Conservation (phyloP, 129 eudicot genomes). For the carrot (Daucus carota) region DNA sequence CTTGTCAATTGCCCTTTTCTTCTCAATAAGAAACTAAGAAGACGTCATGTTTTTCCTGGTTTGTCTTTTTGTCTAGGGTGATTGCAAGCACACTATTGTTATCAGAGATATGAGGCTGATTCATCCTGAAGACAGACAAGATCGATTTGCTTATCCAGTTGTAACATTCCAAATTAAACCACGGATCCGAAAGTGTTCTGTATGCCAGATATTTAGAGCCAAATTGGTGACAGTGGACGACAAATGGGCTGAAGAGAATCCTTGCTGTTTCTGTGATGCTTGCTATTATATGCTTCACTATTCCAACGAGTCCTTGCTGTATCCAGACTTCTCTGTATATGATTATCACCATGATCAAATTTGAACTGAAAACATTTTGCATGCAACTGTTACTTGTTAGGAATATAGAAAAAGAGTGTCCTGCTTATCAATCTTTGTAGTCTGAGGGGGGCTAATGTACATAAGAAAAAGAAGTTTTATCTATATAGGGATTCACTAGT, state of each 20-base stretch:
- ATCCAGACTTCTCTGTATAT: slow-evolving; percentile 47
- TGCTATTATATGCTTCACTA: slow-evolving; percentile 94
- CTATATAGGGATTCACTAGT: neutral
- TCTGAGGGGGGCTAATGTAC: neutral
- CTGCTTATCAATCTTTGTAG: neutral
- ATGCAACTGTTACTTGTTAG: neutral
- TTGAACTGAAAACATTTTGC: neutral
- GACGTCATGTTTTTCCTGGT: neutral
- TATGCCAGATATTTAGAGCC: slow-evolving; percentile 67
- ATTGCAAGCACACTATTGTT: slow-evolving; percentile 71
- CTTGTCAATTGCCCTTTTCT: neutral
- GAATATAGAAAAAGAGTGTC: neutral
- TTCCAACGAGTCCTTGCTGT: slow-evolving; percentile 45
- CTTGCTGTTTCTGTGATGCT: slow-evolving; percentile 72
- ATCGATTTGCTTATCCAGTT: slow-evolving; percentile 72
- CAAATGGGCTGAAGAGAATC: slow-evolving; percentile 72
- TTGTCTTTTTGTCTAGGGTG: slow-evolving; percentile 36
- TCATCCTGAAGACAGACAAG: slow-evolving; percentile 66
- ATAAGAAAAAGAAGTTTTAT: neutral
- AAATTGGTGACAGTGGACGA: slow-evolving; percentile 74
- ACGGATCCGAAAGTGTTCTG: slow-evolving; percentile 56
- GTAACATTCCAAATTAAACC: slow-evolving; percentile 36
- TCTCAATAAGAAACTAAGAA: neutral
- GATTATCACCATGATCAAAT: slow-evolving; percentile 57
- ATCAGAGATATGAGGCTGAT: slow-evolving; percentile 83